phyloP scores from a whole-genome alignment of 257 asterid species.

The Nicotiana obtusifolia region DNA sequence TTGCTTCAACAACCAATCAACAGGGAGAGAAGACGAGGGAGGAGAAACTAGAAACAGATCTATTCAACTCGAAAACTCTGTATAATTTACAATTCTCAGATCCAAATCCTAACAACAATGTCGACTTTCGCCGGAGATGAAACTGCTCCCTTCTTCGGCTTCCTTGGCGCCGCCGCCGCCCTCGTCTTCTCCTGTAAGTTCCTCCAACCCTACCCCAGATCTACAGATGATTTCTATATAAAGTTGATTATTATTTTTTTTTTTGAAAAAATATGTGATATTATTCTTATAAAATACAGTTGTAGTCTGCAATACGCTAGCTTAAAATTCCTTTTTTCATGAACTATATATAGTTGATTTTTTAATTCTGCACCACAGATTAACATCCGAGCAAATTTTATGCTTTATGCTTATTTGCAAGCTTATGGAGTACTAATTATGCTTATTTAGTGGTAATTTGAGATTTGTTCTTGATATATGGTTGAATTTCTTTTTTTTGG shows the following conservation, averaged over 20 bases:
- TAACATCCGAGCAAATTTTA: not conserved
- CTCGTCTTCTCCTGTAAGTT: slow-evolving; percentile 62
- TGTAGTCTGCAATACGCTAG: not conserved
- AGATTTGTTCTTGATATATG: not conserved
- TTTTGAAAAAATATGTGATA: not conserved
- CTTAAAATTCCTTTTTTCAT: not conserved
- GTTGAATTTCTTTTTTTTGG: not conserved
- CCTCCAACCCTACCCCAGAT: not conserved
- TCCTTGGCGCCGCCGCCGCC: slow-evolving; percentile 70
- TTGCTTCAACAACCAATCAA: not conserved
- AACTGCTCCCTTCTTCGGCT: slow-evolving; percentile 70
- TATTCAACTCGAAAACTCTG: not conserved
- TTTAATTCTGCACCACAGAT: no score
- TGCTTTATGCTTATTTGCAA: not conserved
- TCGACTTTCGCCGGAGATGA: slow-evolving; percentile 65
- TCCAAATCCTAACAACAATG: slow-evolving; percentile 7
- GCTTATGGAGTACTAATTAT: not conserved
- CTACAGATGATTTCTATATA: not conserved
- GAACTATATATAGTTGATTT: not conserved
- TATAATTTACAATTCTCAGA: not conserved
- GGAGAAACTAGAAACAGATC: not conserved
- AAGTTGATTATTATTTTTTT: no score
- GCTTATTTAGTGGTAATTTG: not conserved
- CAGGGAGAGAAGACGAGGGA: not conserved
- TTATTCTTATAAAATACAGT: no score